Evolutionary conservation across 2,329 filamentous ascomycete genomes (phyloP).

Genomic region (Beauveria sp.): DNA sequence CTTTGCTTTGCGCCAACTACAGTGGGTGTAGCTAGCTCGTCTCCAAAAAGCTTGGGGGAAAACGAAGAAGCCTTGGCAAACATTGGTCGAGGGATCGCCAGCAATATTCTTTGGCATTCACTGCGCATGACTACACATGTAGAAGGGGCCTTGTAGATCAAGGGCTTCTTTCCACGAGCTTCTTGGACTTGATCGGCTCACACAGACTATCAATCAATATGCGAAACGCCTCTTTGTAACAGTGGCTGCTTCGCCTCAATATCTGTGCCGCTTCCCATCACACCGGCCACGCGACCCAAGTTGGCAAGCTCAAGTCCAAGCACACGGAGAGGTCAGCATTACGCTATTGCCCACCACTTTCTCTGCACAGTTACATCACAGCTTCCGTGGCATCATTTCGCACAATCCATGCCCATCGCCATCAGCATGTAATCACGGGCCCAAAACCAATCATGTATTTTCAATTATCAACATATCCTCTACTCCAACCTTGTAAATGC

Average conservation of each 20-base stretch:
- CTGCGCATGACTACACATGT: not conserved
- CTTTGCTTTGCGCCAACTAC: not conserved
- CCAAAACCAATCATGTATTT: not conserved
- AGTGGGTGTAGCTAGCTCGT: too few relatives aligned
- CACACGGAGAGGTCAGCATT: conserved; percentile 1
- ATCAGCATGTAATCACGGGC: not conserved
- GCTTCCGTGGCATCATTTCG: not conserved
- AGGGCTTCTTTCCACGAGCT: not conserved
- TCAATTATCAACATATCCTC: conserved; percentile 7
- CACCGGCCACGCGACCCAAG: not conserved
- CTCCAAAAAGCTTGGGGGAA: too few relatives aligned
- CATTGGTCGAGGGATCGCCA: too few relatives aligned
- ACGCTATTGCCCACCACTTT: not conserved
- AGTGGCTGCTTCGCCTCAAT: not conserved
- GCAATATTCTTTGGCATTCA: too few relatives aligned
- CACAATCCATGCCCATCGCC: too few relatives aligned
- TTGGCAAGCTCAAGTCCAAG: not conserved
- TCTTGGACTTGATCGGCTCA: not conserved
- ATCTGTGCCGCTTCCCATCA: not conserved
- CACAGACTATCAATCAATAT: not conserved
- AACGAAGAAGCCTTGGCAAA: too few relatives aligned
- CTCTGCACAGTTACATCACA: conserved; percentile 5
- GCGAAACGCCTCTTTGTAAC: not conserved
- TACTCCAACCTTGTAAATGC: conserved; percentile 9
- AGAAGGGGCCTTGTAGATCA: not conserved